A percentile compares a stretch with the other conserved stretches of the same genome.
phyloP scores from a whole-genome alignment of 78 protist species.

The Guillardia theta region DNA sequence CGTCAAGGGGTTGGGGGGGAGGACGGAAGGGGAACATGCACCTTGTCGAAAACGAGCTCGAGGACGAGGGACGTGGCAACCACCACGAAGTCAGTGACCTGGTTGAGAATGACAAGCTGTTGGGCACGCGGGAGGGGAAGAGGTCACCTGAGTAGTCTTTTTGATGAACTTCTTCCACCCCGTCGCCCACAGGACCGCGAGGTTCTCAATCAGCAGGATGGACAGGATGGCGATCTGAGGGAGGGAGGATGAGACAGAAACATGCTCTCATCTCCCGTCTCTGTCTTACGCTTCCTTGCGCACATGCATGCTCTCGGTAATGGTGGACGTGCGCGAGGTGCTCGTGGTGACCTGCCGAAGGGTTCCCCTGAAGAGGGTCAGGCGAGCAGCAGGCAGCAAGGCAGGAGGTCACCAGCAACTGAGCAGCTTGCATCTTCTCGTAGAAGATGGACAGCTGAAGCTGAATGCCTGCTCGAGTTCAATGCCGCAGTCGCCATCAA shows the following conservation, averaged over 20 bases:
- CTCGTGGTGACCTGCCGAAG: too few relatives aligned
- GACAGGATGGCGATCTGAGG: neutral
- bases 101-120: neutral
- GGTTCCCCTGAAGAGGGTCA: too few relatives aligned
- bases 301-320: neutral
- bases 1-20: neutral
- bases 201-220: neutral
- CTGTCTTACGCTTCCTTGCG: neutral
- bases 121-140: neutral
- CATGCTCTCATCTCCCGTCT: too few relatives aligned
- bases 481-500: neutral
- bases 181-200: neutral
- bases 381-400: too few relatives aligned
- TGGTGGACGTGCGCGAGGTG: neutral
- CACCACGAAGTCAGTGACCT: neutral
- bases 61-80: neutral
- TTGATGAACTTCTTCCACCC: neutral
- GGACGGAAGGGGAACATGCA: neutral
- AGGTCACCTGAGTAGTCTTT: neutral
- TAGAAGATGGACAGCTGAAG: neutral
- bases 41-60: neutral
- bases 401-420: too few relatives aligned
- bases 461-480: neutral
- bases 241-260: neutral
- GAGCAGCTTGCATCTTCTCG: too few relatives aligned